A percentile compares a stretch with the other conserved stretches of the same genome.
Evolutionary conservation across 2,329 filamentous ascomycete genomes (phyloP).

Genomic region (Pseudogymnoascus sp.): DNA sequence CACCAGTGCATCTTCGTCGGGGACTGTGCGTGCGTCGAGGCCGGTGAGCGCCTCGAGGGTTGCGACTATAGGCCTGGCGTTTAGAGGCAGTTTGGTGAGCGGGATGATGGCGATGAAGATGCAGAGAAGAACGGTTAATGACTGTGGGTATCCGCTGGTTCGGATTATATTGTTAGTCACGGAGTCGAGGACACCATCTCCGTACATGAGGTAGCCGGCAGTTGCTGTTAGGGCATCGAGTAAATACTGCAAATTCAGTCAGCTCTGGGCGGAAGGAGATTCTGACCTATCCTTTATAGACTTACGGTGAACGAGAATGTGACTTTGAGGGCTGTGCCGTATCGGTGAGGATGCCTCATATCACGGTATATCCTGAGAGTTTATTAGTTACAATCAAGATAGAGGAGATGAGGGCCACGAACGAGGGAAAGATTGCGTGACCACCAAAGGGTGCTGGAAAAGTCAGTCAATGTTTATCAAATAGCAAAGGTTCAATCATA

Average conservation of each 20-base stretch:
- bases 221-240: slow-evolving; percentile 78
- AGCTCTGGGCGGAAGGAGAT: background rate
- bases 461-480: background rate
- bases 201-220: slow-evolving; percentile 88
- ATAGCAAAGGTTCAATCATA: slow-evolving; percentile 22
- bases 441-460: slow-evolving; percentile 47
- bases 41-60: slow-evolving; percentile 77
- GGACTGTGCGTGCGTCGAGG: slow-evolving; percentile 40
- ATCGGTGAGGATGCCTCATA: slow-evolving; percentile 67
- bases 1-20: slow-evolving; percentile 40
- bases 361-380: slow-evolving; percentile 71
- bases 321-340: slow-evolving; percentile 61
- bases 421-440: slow-evolving; percentile 59
- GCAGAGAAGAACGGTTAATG: slow-evolving; percentile 70
- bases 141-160: slow-evolving; percentile 64
- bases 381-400: slow-evolving; percentile 3
- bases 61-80: slow-evolving; percentile 77
- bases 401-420: background rate
- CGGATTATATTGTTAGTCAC: slow-evolving; percentile 84
- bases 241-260: slow-evolving; percentile 48
- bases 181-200: slow-evolving; percentile 77
- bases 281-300: slow-evolving; percentile 11
- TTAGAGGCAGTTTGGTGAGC: slow-evolving; percentile 88
- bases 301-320: slow-evolving; percentile 80
- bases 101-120: slow-evolving; percentile 88